phyloP scores from a whole-genome alignment of 1,284 basidiomycete genomes.

The Trametes hirsuta region DNA sequence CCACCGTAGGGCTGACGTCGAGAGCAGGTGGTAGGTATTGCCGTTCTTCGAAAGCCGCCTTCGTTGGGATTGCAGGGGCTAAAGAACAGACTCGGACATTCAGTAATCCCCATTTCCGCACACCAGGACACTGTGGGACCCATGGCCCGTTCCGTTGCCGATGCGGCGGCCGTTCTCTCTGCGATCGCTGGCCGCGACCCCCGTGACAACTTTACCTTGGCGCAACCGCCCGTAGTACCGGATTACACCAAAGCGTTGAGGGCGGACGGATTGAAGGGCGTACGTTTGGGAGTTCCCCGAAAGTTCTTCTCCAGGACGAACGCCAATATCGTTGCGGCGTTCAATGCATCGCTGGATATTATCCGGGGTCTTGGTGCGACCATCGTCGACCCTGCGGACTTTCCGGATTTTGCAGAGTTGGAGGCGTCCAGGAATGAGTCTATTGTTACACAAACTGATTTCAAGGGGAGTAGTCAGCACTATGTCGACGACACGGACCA shows the following conservation, averaged over 20 bases:
- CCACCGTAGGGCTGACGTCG: slow-evolving; percentile 66
- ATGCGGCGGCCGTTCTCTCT: slow-evolving; percentile 62
- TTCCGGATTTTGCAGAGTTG: slow-evolving; percentile 60
- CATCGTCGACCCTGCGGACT: slow-evolving; percentile 63
- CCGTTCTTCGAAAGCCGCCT: too few relatives aligned
- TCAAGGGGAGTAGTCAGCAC: slow-evolving; percentile 47
- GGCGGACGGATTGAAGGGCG: slow-evolving; percentile 52
- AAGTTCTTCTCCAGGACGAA: slow-evolving; percentile 43
- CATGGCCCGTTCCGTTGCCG: slow-evolving; percentile 58
- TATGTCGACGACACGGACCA: too few relatives aligned
- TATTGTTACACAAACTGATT: slow-evolving; percentile 55
- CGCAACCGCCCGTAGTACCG: slow-evolving; percentile 55
- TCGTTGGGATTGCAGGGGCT: too few relatives aligned
- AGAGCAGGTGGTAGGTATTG: slow-evolving; percentile 45
- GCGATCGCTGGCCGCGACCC: slow-evolving; percentile 63
- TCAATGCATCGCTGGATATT: slow-evolving; percentile 51
- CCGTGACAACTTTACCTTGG: slow-evolving; percentile 63
- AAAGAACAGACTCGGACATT: background rate
- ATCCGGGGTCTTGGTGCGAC: slow-evolving; percentile 58
- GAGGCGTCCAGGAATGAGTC: slow-evolving; percentile 54
- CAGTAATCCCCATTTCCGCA: slow-evolving; percentile 64
- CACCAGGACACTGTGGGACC: slow-evolving; percentile 71
- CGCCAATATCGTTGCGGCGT: slow-evolving; percentile 45
- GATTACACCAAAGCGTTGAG: slow-evolving; percentile 58
- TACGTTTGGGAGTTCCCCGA: slow-evolving; percentile 61